Conservation (phyloP, 2,329 filamentous ascomycete species). For the Xenosphaeropsis pyriputrescens region DNA sequence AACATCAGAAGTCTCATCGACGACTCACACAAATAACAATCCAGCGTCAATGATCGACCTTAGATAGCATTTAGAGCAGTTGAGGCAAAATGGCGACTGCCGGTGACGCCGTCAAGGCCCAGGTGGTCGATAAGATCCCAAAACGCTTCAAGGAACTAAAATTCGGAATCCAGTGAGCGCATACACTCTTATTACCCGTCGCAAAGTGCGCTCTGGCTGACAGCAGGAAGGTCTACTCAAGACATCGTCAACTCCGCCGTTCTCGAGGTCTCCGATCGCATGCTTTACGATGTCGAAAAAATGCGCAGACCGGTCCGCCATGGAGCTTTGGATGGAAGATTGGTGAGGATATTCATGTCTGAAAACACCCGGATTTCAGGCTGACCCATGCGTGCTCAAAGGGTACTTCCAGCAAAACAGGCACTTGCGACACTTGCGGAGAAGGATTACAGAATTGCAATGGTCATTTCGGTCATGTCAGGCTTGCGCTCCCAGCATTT, state of each 20-base stretch:
- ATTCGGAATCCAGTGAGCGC: constrained; percentile 72
- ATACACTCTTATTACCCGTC: background rate
- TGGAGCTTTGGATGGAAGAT: constrained; percentile 74
- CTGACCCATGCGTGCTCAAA: constrained; percentile 12
- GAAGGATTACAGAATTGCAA: constrained; percentile 73
- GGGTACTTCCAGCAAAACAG: constrained; percentile 77
- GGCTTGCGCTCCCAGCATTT: constrained; percentile 80
- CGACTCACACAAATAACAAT: too few relatives aligned
- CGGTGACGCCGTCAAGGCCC: constrained; percentile 50
- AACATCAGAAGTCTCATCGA: too few relatives aligned
- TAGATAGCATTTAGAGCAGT: constrained; percentile 5
- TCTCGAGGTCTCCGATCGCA: constrained; percentile 83
- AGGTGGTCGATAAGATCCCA: constrained; percentile 76
- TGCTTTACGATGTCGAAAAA: constrained; percentile 81
- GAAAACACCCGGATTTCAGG: constrained; percentile 1
- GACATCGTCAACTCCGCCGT: constrained; percentile 94
- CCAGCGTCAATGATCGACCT: constrained; percentile 1
- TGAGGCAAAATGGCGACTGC: constrained; percentile 10
- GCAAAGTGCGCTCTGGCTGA: constrained; percentile 8
- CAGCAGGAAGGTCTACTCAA: constrained; percentile 55
- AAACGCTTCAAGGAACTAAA: constrained; percentile 89
- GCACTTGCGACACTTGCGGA: constrained; percentile 69
- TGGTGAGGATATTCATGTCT: constrained; percentile 29
- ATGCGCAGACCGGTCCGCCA: constrained; percentile 63
- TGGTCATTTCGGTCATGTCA: constrained; percentile 90